These are phyloP conservation scores for Podila horticola DNA, from an alignment of 192 early-diverging fungal species.

Conservation along the genomic window DNA sequence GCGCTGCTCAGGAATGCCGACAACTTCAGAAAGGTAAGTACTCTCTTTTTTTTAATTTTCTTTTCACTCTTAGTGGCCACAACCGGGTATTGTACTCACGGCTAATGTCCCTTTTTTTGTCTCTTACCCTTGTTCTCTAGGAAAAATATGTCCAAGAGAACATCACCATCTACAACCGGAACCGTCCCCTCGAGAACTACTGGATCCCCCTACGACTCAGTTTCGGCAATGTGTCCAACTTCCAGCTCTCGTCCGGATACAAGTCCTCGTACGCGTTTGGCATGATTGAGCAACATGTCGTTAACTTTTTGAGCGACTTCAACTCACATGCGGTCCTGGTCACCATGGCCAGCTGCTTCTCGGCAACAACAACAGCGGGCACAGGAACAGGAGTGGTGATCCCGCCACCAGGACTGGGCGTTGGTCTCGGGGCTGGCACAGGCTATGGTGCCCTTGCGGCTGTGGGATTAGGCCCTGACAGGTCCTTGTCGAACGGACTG, in stretches of 20 bases:
- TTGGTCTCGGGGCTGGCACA: background rate
- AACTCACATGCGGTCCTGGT: slow-evolving; percentile 53
- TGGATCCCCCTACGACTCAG: slow-evolving; percentile 72
- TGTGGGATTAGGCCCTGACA: slow-evolving; percentile 27
- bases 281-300: slow-evolving; percentile 71
- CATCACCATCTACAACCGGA: slow-evolving; percentile 75
- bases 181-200: slow-evolving; percentile 73
- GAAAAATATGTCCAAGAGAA: slow-evolving; percentile 82
- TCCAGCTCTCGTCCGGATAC: slow-evolving; percentile 78
- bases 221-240: slow-evolving; percentile 74
- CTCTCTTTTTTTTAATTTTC: background rate
- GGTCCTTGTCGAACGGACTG: slow-evolving; percentile 3
- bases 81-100: background rate
- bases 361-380: background rate
- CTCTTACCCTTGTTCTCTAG: slow-evolving; percentile 34
- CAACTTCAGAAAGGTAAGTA: slow-evolving; percentile 64
- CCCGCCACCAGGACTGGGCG: background rate
- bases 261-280: slow-evolving; percentile 65
- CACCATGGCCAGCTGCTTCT: slow-evolving; percentile 41
- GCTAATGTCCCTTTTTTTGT: background rate
- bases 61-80: background rate
- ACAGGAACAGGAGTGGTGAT: background rate
- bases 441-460: slow-evolving; percentile 1
- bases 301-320: slow-evolving; percentile 70
- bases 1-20: slow-evolving; percentile 68